phyloP scores from a whole-genome alignment of 805 yeast species.

The Candida argentea region DNA sequence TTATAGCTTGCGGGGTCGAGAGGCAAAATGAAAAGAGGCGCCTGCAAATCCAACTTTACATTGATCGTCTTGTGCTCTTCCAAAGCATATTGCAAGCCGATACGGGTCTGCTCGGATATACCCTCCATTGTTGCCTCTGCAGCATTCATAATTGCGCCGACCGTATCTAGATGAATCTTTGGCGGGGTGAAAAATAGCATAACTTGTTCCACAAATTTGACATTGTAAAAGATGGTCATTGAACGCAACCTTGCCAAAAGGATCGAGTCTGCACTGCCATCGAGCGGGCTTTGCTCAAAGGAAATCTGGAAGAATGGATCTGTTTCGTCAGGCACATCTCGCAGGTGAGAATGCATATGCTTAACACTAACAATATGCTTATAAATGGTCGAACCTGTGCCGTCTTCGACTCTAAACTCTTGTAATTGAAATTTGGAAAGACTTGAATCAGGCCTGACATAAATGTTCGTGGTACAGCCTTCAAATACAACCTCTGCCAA shows the following conservation, averaged over 20 bases:
- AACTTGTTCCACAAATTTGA: slow-evolving; percentile 69
- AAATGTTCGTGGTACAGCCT: slow-evolving; percentile 64
- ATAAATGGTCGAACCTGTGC: slow-evolving; percentile 68
- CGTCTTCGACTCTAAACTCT: slow-evolving; percentile 82
- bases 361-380: slow-evolving; percentile 83
- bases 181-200: slow-evolving; percentile 79
- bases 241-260: slow-evolving; percentile 67
- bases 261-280: slow-evolving; percentile 72
- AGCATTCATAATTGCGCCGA: slow-evolving; percentile 84
- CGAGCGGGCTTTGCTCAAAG: slow-evolving; percentile 82
- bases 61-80: slow-evolving; percentile 91
- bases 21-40: slow-evolving; percentile 85
- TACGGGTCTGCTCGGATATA: slow-evolving; percentile 75
- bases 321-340: slow-evolving; percentile 7
- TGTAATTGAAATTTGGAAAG: slow-evolving; percentile 62
- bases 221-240: slow-evolving; percentile 84
- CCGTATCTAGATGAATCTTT: slow-evolving; percentile 71
- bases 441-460: slow-evolving; percentile 73
- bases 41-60: slow-evolving; percentile 80
- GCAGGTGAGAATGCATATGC: slow-evolving; percentile 30
- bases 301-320: slow-evolving; percentile 75
- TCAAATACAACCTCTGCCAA: slow-evolving; percentile 76
- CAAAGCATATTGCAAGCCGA: slow-evolving; percentile 87
- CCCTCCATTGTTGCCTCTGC: slow-evolving; percentile 95
- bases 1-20: slow-evolving; percentile 67